Percentiles rank a stretch among this genome's conserved stretches.
These are phyloP conservation scores for Nannochloris sp. DNA, from an alignment of 139 green algal genomes.

Conservation along the genomic window DNA sequence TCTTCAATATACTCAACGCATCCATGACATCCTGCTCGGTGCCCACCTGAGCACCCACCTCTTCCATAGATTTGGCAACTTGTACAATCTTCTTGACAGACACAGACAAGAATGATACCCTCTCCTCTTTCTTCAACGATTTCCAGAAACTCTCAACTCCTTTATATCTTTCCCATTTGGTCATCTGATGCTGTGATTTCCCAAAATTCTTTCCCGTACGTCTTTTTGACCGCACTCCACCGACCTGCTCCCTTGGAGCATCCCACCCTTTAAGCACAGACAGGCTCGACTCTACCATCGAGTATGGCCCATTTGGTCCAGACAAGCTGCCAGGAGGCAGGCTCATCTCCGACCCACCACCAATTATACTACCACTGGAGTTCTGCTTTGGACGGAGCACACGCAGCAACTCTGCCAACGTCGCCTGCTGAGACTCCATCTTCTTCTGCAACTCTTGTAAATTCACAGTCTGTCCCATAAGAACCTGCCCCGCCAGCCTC, in stretches of 20 bases:
- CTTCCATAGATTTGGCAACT: constrained; percentile 13
- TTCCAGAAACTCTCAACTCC: constrained; percentile 22
- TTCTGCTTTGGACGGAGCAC: constrained; percentile 1
- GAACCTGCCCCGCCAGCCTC: constrained; percentile 22
- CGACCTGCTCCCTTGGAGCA: neutral
- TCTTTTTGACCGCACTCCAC: neutral
- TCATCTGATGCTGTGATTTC: neutral
- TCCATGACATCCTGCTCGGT: constrained; percentile 8
- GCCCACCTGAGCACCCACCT: constrained; percentile 8
- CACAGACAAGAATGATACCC: constrained; percentile 7
- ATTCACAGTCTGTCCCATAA: constrained; percentile 16
- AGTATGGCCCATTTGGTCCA: neutral
- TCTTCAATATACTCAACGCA: constrained; percentile 16
- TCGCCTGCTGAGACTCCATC: constrained; percentile 31
- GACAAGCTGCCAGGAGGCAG: neutral
- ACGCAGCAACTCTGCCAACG: constrained; percentile 24
- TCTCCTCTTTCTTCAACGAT: constrained; percentile 2
- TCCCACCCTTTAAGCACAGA: constrained; percentile 16
- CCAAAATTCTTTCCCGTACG: neutral
- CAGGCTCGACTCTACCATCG: constrained; percentile 12
- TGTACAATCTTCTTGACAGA: constrained; percentile 16
- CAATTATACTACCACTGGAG: neutral
- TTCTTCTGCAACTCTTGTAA: constrained; percentile 23
- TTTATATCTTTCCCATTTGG: constrained; percentile 17
- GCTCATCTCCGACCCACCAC: neutral